These are phyloP conservation scores for Verticillium albo-atrum DNA, from an alignment of 2,329 filamentous ascomycete species.

Conservation along the genomic window DNA sequence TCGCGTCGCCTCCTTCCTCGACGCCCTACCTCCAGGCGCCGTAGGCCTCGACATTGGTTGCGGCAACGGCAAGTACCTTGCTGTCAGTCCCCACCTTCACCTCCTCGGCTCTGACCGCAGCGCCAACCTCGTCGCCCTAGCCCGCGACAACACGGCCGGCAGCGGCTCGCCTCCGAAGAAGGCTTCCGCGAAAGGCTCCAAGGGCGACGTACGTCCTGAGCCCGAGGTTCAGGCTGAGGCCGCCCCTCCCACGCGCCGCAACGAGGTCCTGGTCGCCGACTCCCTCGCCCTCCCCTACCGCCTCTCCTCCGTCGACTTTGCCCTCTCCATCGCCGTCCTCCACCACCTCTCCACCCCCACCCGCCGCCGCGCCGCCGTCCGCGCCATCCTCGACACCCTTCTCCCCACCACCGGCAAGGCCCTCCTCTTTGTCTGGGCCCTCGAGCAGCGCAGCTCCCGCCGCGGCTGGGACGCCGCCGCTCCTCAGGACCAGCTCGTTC, in stretches of 20 bases:
- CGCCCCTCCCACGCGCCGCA: conserved; percentile 5
- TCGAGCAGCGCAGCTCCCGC: conserved; percentile 84
- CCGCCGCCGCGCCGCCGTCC: conserved; percentile 69
- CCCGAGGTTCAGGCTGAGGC: background rate
- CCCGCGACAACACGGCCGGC: conserved; percentile 22
- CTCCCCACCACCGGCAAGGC: conserved; percentile 50
- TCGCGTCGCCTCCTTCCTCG: conserved; percentile 76
- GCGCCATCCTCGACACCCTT: conserved; percentile 65
- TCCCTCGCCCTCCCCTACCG: conserved; percentile 79
- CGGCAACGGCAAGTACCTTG: conserved; percentile 93
- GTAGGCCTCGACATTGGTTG: conserved; percentile 90
- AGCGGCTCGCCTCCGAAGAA: conserved; percentile 18
- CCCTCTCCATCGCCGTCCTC: conserved; percentile 88
- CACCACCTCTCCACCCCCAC: conserved; percentile 83
- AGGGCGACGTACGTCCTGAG: background rate
- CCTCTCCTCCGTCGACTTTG: conserved; percentile 62
- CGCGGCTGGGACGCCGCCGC: conserved; percentile 82
- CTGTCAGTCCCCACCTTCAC: conserved; percentile 71
- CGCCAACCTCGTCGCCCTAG: conserved; percentile 48
- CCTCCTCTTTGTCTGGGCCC: conserved; percentile 89
- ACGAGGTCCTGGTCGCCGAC: conserved; percentile 71
- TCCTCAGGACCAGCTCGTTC: conserved; percentile 89
- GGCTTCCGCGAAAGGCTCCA: background rate
- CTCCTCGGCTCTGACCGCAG: conserved; percentile 84
- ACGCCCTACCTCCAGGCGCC: conserved; percentile 59